Evolutionary conservation across 108 stramenopile species (phyloP).

Genomic region (Cyclotella atomus): DNA sequence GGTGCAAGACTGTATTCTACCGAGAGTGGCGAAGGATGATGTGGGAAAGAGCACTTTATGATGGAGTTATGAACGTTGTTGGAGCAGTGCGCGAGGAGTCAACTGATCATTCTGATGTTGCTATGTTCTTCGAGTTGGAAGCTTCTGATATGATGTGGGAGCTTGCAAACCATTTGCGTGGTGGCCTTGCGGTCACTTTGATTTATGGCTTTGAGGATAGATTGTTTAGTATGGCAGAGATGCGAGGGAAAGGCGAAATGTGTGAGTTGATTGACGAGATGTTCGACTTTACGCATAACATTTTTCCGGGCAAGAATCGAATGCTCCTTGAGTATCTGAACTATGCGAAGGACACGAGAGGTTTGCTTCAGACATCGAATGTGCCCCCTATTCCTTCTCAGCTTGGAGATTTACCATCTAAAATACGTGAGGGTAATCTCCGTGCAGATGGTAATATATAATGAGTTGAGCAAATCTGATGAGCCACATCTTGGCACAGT

Average conservation of each 20-base stretch:
- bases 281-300: constrained; percentile 68
- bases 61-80: constrained; percentile 74
- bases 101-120: constrained; percentile 76
- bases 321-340: constrained; percentile 70
- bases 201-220: constrained; percentile 88
- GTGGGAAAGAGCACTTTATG: constrained; percentile 77
- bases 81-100: constrained; percentile 72
- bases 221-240: constrained; percentile 75
- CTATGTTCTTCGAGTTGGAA: constrained; percentile 78
- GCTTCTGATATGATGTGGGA: constrained; percentile 87
- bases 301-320: constrained; percentile 51
- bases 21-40: constrained; percentile 74
- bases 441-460: constrained; percentile 84
- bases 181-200: constrained; percentile 78
- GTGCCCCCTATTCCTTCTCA: constrained; percentile 56
- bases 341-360: constrained; percentile 68
- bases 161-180: constrained; percentile 66
- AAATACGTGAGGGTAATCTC: constrained; percentile 78
- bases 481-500: too few relatives aligned
- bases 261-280: constrained; percentile 68
- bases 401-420: constrained; percentile 39
- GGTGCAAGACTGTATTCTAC: constrained; percentile 76
- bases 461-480: not conserved
- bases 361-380: constrained; percentile 50
- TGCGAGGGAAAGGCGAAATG: constrained; percentile 48